Evolutionary conservation across 2,329 filamentous ascomycete species (phyloP).

Genomic region (Cladosporium sp.): DNA sequence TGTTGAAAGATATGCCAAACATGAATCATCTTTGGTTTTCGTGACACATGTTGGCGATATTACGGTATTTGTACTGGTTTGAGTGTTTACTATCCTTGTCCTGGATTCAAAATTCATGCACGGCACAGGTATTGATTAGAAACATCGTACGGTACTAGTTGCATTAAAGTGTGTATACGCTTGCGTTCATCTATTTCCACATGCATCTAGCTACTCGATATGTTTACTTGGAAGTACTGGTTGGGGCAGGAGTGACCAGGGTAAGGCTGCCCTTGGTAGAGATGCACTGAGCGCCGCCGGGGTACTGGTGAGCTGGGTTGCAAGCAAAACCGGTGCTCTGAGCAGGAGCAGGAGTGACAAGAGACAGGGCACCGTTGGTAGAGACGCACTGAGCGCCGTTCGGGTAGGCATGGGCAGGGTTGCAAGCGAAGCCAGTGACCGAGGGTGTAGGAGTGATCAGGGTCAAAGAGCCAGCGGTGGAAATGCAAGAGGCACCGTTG

Average conservation of each 20-base stretch:
- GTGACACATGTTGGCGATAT: background rate
- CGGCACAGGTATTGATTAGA: background rate
- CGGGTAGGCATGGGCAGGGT: constrained; percentile 28
- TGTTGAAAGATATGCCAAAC: background rate
- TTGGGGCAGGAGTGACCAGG: constrained; percentile 20
- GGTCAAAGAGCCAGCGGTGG: constrained; percentile 21
- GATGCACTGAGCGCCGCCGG: constrained; percentile 22
- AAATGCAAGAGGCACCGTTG: constrained; percentile 24
- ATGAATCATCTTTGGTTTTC: background rate
- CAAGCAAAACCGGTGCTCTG: constrained; percentile 18
- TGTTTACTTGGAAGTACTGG: background rate
- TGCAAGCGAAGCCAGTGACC: constrained; percentile 24
- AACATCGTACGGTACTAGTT: background rate
- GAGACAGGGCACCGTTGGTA: constrained; percentile 20
- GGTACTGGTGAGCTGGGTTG: constrained; percentile 26
- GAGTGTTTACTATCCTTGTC: background rate
- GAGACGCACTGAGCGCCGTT: constrained; percentile 25
- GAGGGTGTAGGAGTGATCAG: constrained; percentile 19
- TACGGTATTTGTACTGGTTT: background rate
- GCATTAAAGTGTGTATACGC: background rate
- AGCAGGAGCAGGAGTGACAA: constrained; percentile 22
- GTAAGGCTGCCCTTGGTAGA: constrained; percentile 22
- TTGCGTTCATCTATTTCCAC: background rate
- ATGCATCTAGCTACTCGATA: background rate
- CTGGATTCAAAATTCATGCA: background rate